Evolutionary conservation across 2,329 filamentous ascomycete species (phyloP).

Genomic region (Penicillium sumatraense): DNA sequence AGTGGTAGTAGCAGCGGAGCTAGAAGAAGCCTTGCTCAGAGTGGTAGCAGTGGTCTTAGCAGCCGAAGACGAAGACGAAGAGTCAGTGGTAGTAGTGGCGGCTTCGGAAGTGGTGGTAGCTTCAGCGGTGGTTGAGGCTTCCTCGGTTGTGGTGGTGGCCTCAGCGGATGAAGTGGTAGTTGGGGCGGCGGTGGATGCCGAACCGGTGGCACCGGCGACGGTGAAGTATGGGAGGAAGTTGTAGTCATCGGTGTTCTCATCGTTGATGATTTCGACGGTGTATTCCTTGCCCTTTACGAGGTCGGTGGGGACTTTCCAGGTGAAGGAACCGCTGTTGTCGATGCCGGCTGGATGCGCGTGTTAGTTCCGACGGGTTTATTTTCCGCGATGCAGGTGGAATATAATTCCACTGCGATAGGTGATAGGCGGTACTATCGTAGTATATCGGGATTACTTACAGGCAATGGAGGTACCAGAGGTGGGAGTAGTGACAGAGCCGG

Average conservation of each 20-base stretch:
- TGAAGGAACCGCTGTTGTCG: slow-evolving; percentile 55
- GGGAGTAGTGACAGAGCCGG: slow-evolving; percentile 48
- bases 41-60: slow-evolving; percentile 23
- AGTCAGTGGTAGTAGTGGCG: slow-evolving; percentile 18
- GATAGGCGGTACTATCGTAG: background rate
- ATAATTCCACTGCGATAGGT: too few relatives aligned
- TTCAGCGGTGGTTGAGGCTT: slow-evolving; percentile 19
- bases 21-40: slow-evolving; percentile 9
- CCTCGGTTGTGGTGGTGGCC: slow-evolving; percentile 23
- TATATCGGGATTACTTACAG: slow-evolving; percentile 39
- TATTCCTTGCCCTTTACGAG: slow-evolving; percentile 53
- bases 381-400: background rate
- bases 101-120: slow-evolving; percentile 16
- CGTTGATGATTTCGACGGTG: slow-evolving; percentile 58
- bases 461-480: slow-evolving; percentile 47
- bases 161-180: slow-evolving; percentile 25
- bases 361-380: background rate
- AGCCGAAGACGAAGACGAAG: slow-evolving; percentile 5
- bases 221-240: slow-evolving; percentile 61
- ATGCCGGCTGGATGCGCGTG: slow-evolving; percentile 45
- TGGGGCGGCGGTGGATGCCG: slow-evolving; percentile 36
- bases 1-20: background rate
- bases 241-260: slow-evolving; percentile 45
- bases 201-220: slow-evolving; percentile 50
- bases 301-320: slow-evolving; percentile 50